Percentiles rank a stretch among this genome's conserved stretches.
Conservation (phyloP, 2,329 filamentous ascomycete genomes). For the Pyrenochaeta sp. region DNA sequence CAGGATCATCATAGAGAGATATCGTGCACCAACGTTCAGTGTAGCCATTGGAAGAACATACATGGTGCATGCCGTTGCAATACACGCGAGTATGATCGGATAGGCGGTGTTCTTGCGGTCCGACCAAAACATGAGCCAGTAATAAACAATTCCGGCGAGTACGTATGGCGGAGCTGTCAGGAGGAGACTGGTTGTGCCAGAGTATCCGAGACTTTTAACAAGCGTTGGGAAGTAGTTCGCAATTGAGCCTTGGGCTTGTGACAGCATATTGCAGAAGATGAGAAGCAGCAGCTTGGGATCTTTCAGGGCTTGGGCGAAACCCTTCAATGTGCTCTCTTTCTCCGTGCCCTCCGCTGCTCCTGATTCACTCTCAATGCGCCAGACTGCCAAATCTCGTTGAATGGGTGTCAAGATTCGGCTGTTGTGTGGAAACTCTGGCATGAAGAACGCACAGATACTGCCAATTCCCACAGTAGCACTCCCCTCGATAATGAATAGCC, state of each 20-base stretch:
- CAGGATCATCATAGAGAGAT: conserved; percentile 39
- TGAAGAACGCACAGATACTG: conserved; percentile 24
- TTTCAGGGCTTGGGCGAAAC: conserved; percentile 63
- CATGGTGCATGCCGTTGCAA: conserved; percentile 34
- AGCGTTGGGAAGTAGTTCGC: conserved; percentile 61
- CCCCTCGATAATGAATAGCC: conserved; percentile 29
- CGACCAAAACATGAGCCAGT: conserved; percentile 52
- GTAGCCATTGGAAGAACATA: conserved; percentile 48
- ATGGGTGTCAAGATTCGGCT: conserved; percentile 16
- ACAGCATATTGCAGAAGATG: conserved; percentile 66
- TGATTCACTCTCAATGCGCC: conserved; percentile 26
- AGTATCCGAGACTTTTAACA: conserved; percentile 62
- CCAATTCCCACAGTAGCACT: conserved; percentile 26
- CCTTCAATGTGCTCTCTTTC: conserved; percentile 57
- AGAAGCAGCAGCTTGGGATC: conserved; percentile 68
- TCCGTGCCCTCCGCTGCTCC: conserved; percentile 23
- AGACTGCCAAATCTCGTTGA: conserved; percentile 25
- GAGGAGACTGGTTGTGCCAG: conserved; percentile 61
- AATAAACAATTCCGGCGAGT: conserved; percentile 57
- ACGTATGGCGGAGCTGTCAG: conserved; percentile 66
- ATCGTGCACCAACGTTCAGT: conserved; percentile 39
- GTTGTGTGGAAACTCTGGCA: conserved; percentile 29
- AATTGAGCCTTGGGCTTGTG: conserved; percentile 62
- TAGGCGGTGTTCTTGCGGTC: conserved; percentile 55
- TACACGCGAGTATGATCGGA: conserved; percentile 50